Evolutionary conservation across 208 protist species (phyloP).

Genomic region (Phytomonas sp.): DNA sequence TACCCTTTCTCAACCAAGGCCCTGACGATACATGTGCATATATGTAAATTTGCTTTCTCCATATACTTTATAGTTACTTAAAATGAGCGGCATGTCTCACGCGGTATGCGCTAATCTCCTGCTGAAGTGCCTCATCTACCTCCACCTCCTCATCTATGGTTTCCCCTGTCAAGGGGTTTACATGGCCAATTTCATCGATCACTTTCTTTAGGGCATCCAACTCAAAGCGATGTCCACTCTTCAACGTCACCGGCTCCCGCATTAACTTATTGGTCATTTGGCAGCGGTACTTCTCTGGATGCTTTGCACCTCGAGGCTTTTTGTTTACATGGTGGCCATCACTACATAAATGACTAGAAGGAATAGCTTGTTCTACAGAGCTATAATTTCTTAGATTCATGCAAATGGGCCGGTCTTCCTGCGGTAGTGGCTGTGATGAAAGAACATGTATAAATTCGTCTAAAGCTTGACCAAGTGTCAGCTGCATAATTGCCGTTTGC

Average conservation of each 20-base stretch:
- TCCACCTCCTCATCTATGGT: constrained; percentile 48
- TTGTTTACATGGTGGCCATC: background rate
- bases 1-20: constrained; percentile 1
- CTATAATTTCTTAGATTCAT: background rate
- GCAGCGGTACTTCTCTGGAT: constrained; percentile 70
- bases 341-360: background rate
- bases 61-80: background rate
- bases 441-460: constrained; percentile 21
- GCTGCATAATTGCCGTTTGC: constrained; percentile 60
- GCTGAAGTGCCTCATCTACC: constrained; percentile 62
- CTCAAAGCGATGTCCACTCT: constrained; percentile 73
- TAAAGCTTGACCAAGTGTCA: constrained; percentile 67
- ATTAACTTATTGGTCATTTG: constrained; percentile 83
- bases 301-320: constrained; percentile 10
- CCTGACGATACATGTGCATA: background rate
- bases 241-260: constrained; percentile 76
- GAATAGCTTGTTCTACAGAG: background rate
- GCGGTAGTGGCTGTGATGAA: background rate
- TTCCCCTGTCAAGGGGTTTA: constrained; percentile 76
- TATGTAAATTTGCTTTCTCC: constrained; percentile 5
- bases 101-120: constrained; percentile 76
- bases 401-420: background rate
- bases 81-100: constrained; percentile 39
- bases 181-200: constrained; percentile 72
- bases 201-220: constrained; percentile 68